Conservation (phyloP, 2,329 filamentous ascomycete genomes). For the Monilinia vaccinii-corymbosi region DNA sequence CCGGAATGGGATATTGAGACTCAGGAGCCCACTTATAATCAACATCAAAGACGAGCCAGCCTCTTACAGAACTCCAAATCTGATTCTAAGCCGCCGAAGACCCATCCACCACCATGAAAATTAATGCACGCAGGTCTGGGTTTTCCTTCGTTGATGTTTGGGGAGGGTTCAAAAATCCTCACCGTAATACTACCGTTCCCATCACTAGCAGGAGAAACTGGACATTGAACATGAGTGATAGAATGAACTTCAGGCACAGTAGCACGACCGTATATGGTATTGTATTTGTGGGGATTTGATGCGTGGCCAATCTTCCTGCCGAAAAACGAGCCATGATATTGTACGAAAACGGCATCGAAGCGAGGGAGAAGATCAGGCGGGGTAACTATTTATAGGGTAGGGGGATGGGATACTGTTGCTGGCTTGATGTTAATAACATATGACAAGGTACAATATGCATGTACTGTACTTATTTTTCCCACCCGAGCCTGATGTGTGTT, state of each 20-base stretch:
- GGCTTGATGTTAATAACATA: slow-evolving; percentile 4
- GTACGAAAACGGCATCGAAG: slow-evolving; percentile 34
- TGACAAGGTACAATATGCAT: neutral
- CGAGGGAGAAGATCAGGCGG: slow-evolving; percentile 30
- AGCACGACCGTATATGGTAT: slow-evolving; percentile 31
- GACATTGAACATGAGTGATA: slow-evolving; percentile 31
- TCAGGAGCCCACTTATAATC: slow-evolving; percentile 38
- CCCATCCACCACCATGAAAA: slow-evolving; percentile 31
- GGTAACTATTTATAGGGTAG: slow-evolving; percentile 34
- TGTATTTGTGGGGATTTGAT: slow-evolving; percentile 34
- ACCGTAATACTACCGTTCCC: slow-evolving; percentile 31
- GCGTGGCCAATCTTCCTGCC: slow-evolving; percentile 33
- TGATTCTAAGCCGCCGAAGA: slow-evolving; percentile 32
- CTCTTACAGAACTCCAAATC: slow-evolving; percentile 36
- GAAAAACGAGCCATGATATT: slow-evolving; percentile 36
- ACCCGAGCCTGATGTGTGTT: neutral
- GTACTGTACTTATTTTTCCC: neutral
- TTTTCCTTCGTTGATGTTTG: slow-evolving; percentile 22
- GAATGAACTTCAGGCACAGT: slow-evolving; percentile 29
- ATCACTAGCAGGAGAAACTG: slow-evolving; percentile 31
- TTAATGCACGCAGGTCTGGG: slow-evolving; percentile 32
- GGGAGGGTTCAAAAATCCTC: slow-evolving; percentile 33
- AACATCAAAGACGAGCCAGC: slow-evolving; percentile 36
- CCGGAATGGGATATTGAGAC: slow-evolving; percentile 36
- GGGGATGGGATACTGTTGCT: slow-evolving; percentile 27